phyloP scores from a whole-genome alignment of 495 filamentous ascomycete genomes.

The Penicillium maclennaniae region DNA sequence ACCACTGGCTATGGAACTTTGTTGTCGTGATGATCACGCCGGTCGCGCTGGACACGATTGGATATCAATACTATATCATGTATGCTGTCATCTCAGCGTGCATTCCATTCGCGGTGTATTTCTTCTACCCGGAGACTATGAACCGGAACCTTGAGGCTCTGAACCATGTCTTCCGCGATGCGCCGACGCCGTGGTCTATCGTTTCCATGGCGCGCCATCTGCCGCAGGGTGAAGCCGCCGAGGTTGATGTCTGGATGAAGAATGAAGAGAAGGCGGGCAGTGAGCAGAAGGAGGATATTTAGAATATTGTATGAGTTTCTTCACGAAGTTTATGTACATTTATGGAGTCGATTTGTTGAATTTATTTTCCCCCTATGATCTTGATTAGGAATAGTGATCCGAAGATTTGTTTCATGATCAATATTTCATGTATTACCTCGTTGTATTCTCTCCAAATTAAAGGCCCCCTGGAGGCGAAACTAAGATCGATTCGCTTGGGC shows the following conservation, averaged over 20 bases:
- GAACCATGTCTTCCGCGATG: constrained; percentile 63
- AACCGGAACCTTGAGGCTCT: constrained; percentile 63
- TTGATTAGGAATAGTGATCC: no score
- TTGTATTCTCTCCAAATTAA: no score
- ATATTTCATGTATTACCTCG: no score
- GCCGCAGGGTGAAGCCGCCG: constrained; percentile 25
- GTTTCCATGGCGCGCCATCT: constrained; percentile 29
- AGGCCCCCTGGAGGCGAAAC: no score
- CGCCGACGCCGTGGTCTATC: constrained; percentile 28
- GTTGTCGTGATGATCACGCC: constrained; percentile 59
- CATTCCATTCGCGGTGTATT: constrained; percentile 49
- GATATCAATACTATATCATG: constrained; percentile 36
- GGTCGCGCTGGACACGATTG: constrained; percentile 34
- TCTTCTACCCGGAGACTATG: constrained; percentile 67
- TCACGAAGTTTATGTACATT: not conserved
- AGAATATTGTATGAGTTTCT: not conserved
- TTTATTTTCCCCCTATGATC: no score
- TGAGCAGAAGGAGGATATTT: constrained; percentile 1
- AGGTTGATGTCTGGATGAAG: constrained; percentile 5
- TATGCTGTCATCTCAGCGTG: constrained; percentile 33
- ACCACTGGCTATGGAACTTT: constrained; percentile 53
- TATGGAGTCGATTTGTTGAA: no score
- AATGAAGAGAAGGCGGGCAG: not conserved
- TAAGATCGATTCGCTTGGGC: no score
- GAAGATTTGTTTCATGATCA: no score